phyloP scores from a whole-genome alignment of 2,329 filamentous ascomycete genomes.

The Metarhizium robertsii region DNA sequence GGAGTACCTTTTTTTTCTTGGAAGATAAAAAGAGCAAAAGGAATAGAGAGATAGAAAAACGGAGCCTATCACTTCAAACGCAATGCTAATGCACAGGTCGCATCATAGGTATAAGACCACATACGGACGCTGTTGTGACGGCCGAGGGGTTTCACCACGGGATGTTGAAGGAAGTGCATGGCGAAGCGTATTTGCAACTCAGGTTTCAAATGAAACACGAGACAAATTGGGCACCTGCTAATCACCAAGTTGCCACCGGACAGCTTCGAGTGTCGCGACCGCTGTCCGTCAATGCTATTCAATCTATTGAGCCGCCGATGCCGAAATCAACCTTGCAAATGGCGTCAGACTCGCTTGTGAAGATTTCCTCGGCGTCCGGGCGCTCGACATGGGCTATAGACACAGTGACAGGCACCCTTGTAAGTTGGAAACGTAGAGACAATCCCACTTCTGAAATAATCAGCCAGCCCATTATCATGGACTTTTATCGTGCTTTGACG shows the following conservation, averaged over 20 bases:
- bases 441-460: conserved; percentile 28
- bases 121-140: conserved; percentile 25
- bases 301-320: conserved; percentile 9
- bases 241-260: conserved; percentile 43
- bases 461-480: conserved; percentile 34
- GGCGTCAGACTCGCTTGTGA: conserved; percentile 14
- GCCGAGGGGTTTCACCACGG: conserved; percentile 21
- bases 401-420: conserved; percentile 30
- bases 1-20: conserved; percentile 1
- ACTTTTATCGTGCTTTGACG: conserved; percentile 56
- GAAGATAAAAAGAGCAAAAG: background rate
- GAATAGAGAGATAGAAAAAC: too few species aligned
- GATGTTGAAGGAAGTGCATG: conserved; percentile 11
- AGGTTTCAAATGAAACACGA: conserved; percentile 32
- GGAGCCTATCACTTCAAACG: background rate
- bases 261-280: conserved; percentile 32
- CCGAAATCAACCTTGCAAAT: conserved; percentile 14
- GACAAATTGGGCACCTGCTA: conserved; percentile 41
- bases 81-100: background rate
- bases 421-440: conserved; percentile 28
- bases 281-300: conserved; percentile 15
- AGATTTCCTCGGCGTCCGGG: conserved; percentile 24
- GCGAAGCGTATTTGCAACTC: conserved; percentile 39
- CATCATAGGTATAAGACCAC: conserved; percentile 31
- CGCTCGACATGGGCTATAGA: conserved; percentile 34